phyloP scores from a whole-genome alignment of 768 basidiomycete genomes.

The Lentinula raphanica region DNA sequence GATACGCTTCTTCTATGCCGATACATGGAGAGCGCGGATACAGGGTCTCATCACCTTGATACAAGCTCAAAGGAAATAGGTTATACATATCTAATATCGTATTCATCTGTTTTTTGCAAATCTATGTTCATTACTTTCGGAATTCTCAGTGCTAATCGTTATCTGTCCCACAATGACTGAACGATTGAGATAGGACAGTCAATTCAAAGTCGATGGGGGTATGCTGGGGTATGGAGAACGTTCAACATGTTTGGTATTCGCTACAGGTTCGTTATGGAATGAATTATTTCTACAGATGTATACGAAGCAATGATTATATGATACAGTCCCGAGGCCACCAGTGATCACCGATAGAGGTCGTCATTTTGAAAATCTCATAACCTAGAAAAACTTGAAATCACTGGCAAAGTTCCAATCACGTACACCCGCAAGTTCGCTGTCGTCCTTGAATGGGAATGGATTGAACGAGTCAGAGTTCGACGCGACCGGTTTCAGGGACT shows the following conservation, averaged over 20 bases:
- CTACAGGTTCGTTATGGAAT: neutral
- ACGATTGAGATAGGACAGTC: too few relatives aligned
- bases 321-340: too few relatives aligned
- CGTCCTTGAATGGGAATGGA: neutral
- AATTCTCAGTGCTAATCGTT: too few relatives aligned
- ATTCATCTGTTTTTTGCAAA: neutral
- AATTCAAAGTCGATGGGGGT: too few relatives aligned
- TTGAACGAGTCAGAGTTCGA: neutral
- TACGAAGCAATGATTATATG: neutral
- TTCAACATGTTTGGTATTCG: too few relatives aligned
- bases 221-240: too few relatives aligned
- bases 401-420: neutral
- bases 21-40: slow-evolving; percentile 45
- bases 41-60: slow-evolving; percentile 36
- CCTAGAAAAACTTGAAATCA: neutral
- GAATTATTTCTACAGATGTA: neutral
- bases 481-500: neutral
- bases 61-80: slow-evolving; percentile 29
- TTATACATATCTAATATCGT: neutral
- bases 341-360: too few relatives aligned
- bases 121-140: neutral
- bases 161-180: too few relatives aligned
- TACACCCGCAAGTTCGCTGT: neutral
- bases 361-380: neutral
- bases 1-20: slow-evolving; percentile 47